Conservation (phyloP, 2,329 filamentous ascomycete genomes). For the Fusarium coffeatum region DNA sequence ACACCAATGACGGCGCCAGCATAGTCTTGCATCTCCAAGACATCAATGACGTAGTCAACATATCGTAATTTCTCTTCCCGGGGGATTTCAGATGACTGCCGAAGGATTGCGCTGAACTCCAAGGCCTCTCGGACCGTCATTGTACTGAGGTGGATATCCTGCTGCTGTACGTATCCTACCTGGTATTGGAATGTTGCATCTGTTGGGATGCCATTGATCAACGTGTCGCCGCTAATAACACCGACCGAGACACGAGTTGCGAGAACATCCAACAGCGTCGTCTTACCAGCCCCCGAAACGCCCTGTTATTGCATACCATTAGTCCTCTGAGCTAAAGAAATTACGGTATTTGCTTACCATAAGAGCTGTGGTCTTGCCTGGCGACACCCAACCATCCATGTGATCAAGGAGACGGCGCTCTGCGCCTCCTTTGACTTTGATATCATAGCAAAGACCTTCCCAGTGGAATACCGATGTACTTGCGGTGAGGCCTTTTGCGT, state of each 20-base stretch:
- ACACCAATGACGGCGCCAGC: conserved; percentile 69
- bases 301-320: conserved; percentile 52
- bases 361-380: conserved; percentile 74
- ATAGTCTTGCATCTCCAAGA: conserved; percentile 66
- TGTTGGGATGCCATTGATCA: conserved; percentile 73
- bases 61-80: conserved; percentile 44
- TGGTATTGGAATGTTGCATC: conserved; percentile 74
- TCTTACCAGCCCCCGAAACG: conserved; percentile 80
- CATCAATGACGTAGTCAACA: conserved; percentile 47
- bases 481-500: not conserved
- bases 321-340: not conserved
- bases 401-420: conserved; percentile 74
- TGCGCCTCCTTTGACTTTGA: conserved; percentile 71
- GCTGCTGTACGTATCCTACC: conserved; percentile 78
- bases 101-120: conserved; percentile 73
- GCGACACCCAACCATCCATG: conserved; percentile 82
- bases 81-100: conserved; percentile 70
- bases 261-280: conserved; percentile 78
- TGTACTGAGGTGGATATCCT: conserved; percentile 76
- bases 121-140: conserved; percentile 64
- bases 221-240: conserved; percentile 76
- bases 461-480: conserved; percentile 70
- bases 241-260: conserved; percentile 80
- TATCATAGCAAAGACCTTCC: conserved; percentile 72
- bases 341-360: not conserved